phyloP scores from a whole-genome alignment of 352 stramenopile genomes.

The Phytophthora cactorum region DNA sequence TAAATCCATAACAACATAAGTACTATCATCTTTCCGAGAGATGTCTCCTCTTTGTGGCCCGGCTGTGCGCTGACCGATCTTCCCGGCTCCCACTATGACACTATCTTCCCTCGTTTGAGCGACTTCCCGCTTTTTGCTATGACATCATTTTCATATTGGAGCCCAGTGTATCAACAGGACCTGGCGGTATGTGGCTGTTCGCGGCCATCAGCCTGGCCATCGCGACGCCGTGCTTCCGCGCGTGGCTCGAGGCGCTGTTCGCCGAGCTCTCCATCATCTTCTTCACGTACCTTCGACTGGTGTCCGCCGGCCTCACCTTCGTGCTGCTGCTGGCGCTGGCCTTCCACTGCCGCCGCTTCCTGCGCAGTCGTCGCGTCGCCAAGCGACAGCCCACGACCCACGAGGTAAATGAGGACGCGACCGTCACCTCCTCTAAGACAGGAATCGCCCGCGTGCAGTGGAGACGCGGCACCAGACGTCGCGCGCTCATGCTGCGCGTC shows the following conservation, averaged over 20 bases:
- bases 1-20: not conserved
- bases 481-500: constrained; percentile 39
- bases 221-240: constrained; percentile 58
- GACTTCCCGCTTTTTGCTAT: not conserved
- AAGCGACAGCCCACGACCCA: constrained; percentile 3
- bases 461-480: constrained; percentile 24
- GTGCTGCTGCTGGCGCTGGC: constrained; percentile 44
- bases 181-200: constrained; percentile 58
- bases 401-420: not conserved
- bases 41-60: constrained; percentile 10
- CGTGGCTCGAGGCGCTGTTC: constrained; percentile 64
- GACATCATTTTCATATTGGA: constrained; percentile 37
- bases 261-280: constrained; percentile 70
- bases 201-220: constrained; percentile 58
- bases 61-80: constrained; percentile 10
- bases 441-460: constrained; percentile 37
- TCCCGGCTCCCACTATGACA: constrained; percentile 7
- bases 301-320: constrained; percentile 29
- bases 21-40: not conserved
- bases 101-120: constrained; percentile 16
- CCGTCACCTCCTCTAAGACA: not conserved
- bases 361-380: constrained; percentile 26
- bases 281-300: constrained; percentile 56
- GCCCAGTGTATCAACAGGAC: constrained; percentile 1
- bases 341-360: constrained; percentile 32